Conservation (phyloP, 176 grass and related monocot species). For the Aegilops bicornis region DNA sequence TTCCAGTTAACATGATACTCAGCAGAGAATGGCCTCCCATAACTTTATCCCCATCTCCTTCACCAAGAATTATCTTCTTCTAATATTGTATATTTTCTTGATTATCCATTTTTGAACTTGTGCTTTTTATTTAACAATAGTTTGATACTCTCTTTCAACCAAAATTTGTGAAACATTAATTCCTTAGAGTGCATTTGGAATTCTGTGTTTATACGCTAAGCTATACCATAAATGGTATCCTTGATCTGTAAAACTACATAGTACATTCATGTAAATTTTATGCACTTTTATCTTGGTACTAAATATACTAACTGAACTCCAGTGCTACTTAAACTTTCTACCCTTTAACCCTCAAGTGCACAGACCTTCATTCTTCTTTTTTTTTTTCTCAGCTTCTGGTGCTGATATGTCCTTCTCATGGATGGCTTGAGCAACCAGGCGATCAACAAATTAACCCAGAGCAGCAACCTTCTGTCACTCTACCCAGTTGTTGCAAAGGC, state of each 20-base stretch:
- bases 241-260: not conserved
- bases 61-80: not conserved
- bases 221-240: conserved; percentile 35
- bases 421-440: not conserved
- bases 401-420: not conserved
- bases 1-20: not conserved
- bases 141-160: not conserved
- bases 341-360: not conserved
- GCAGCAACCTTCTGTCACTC: not conserved
- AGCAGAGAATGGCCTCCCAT: not conserved
- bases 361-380: not conserved
- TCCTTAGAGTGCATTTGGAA: conserved; percentile 45
- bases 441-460: not conserved
- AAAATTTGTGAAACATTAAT: not conserved
- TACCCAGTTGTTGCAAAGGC: not conserved
- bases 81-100: not conserved
- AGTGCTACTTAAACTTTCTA: not conserved
- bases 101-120: not conserved
- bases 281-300: not conserved
- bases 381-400: not conserved
- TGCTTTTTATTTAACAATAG: not conserved
- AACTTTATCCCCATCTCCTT: not conserved
- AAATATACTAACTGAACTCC: conserved; percentile 26
- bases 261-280: too few relatives aligned
- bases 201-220: conserved; percentile 61